phyloP scores from a whole-genome alignment of 2,329 filamentous ascomycete genomes.

The Pseudomassariella vexata region DNA sequence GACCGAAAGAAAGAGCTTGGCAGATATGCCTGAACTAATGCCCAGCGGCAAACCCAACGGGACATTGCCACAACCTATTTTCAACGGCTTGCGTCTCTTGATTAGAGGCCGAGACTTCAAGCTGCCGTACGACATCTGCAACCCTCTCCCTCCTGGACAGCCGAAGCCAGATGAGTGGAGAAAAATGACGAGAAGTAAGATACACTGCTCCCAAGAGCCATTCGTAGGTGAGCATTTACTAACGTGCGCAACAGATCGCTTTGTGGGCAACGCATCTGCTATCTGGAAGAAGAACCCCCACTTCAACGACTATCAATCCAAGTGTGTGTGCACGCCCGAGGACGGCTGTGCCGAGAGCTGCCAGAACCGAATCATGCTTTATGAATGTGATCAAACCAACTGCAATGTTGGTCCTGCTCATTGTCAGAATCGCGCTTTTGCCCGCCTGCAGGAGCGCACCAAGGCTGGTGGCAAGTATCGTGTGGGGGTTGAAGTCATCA shows the following conservation, averaged over 20 bases:
- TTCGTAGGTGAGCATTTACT: background rate
- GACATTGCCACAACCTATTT: constrained; percentile 71
- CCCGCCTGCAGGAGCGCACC: constrained; percentile 67
- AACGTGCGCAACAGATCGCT: constrained; percentile 67
- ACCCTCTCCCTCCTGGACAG: constrained; percentile 76
- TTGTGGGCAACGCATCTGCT: constrained; percentile 75
- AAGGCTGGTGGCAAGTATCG: constrained; percentile 80
- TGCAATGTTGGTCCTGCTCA: constrained; percentile 69
- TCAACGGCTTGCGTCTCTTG: constrained; percentile 65
- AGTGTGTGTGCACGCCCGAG: constrained; percentile 71
- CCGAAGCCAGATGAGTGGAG: constrained; percentile 91
- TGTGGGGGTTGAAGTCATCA: constrained; percentile 90
- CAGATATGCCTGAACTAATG: constrained; percentile 39
- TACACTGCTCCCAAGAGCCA: background rate
- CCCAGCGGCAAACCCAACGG: constrained; percentile 45
- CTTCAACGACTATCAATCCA: constrained; percentile 67
- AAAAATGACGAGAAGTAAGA: constrained; percentile 83
- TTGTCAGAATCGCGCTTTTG: constrained; percentile 86
- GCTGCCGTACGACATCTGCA: constrained; percentile 84
- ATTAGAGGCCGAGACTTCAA: constrained; percentile 76
- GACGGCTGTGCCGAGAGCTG: constrained; percentile 84
- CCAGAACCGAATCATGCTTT: constrained; percentile 94
- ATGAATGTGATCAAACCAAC: constrained; percentile 89
- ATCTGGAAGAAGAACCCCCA: constrained; percentile 77
- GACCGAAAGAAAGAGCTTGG: constrained; percentile 45